Evolutionary conservation across 768 basidiomycete genomes (phyloP), one percentile per base, ranked within the genome.

Genomic region (Trametes elegans): DNA sequence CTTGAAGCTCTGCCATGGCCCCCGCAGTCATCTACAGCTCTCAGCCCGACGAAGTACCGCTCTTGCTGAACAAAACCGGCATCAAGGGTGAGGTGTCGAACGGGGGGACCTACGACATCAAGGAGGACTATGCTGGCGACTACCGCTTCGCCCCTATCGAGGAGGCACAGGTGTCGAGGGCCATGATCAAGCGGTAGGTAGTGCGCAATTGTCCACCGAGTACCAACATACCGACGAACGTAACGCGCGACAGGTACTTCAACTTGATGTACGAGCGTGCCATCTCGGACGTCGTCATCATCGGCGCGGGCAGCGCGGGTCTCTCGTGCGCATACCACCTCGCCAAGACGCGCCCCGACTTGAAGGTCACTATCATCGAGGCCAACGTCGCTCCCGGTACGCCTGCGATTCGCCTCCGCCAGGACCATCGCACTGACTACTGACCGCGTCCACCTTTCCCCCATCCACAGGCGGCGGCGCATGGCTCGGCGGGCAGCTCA

Each of bases 401-500:
- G 59, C 21, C 10, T 18, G n/a, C n/a, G 5, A 18, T 32, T 3
- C 3, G 10, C n/a, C 19, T 42, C 10, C n/a, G 14, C 27, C 16
- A 40, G 7, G 23, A 4, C 52, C 36, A 2, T 24, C 42, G 32
- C 5, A 16, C 46, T 56, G 3, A 31, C 44, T n/a, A n/a, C 13
- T 23, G 28, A 26, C 16, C 24, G 10, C 9, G n/a, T n/a, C n/a
- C n/a, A n/a, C n/a, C n/a, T n/a, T n/a, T n/a, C n/a, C n/a, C n/a
- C n/a, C n/a, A n/a, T n/a, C n/a, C n/a, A 18, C 61, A 55, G 69
- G 69, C 40, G 85, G 86, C 50, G 85, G 87, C 29, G 87, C 86
- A 11, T 90, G 88, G 87, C 78, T 90, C 34, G 86, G 87, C 27
- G 86, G 86, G 7, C 87, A 89, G 69, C 73, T 89, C 50, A 88